Percentiles rank a stretch among this genome's conserved stretches.
Conservation (phyloP, 208 protist genomes). For the Phytomonas francai region DNA sequence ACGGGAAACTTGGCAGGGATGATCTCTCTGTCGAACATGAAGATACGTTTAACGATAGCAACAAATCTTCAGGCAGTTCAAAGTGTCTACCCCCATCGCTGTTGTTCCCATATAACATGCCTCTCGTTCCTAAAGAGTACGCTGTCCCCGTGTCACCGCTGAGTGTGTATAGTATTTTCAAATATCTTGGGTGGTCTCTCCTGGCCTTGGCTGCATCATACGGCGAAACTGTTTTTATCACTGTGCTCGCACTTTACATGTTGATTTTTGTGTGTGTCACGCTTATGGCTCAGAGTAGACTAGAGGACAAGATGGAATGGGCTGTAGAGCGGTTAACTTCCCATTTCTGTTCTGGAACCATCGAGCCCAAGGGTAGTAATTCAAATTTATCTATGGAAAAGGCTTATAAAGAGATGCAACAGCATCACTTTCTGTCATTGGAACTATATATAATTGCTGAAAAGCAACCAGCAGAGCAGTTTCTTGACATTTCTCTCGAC, state of each 20-base stretch:
- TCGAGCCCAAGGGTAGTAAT: constrained; percentile 7
- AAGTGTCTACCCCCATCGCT: constrained; percentile 13
- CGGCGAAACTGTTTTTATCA: constrained; percentile 22
- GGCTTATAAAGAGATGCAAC: constrained; percentile 11
- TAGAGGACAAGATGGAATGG: constrained; percentile 26
- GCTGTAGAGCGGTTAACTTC: constrained; percentile 22
- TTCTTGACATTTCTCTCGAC: constrained; percentile 79
- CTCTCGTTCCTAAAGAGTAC: constrained; percentile 38
- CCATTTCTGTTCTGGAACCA: constrained; percentile 7
- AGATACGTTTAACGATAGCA: neutral
- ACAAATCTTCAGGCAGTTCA: neutral
- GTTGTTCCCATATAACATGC: constrained; percentile 17
- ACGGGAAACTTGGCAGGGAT: neutral
- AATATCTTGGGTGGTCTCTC: constrained; percentile 41
- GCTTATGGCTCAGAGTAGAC: constrained; percentile 34
- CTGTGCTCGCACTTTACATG: constrained; percentile 44
- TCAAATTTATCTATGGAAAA: neutral
- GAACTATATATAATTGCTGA: constrained; percentile 53
- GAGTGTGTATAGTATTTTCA: constrained; percentile 32
- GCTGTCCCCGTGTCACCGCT: constrained; percentile 39
- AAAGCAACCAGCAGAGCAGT: constrained; percentile 55
- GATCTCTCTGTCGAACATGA: neutral
- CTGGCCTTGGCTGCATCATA: constrained; percentile 38
- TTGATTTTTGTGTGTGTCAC: constrained; percentile 52
- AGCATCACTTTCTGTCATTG: constrained; percentile 37